Evolutionary conservation across 331 rosid genomes (phyloP).

Genomic region (Acacia pycnantha): DNA sequence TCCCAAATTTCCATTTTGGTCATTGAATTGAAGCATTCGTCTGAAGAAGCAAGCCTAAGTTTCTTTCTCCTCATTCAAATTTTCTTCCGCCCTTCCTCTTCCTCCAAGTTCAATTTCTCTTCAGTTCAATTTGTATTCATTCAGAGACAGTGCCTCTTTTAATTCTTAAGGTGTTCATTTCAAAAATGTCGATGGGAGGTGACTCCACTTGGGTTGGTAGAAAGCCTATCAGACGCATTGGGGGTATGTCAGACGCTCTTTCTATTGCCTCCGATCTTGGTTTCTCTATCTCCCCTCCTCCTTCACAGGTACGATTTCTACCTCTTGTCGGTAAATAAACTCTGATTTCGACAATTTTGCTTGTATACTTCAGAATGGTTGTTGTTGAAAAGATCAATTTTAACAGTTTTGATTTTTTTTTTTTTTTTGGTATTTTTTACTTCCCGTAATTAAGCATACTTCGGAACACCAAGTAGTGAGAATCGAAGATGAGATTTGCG

Average conservation of each 20-base stretch:
- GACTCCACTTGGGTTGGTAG: constrained; percentile 82
- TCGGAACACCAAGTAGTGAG: not conserved
- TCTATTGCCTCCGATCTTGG: constrained; percentile 91
- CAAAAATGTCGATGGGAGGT: constrained; percentile 63
- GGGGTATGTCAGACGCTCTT: constrained; percentile 89
- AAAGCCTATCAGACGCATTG: constrained; percentile 80
- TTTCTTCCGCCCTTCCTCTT: not conserved
- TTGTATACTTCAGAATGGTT: not conserved
- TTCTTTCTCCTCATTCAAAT: not conserved
- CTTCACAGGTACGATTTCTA: constrained; percentile 51
- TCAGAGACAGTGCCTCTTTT: not conserved
- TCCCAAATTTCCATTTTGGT: not conserved
- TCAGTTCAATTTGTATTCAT: not conserved
- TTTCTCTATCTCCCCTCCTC: constrained; percentile 59
- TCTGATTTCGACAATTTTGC: not conserved
- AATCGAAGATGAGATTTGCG: not conserved
- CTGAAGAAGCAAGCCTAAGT: not conserved
- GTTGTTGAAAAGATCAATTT: no score
- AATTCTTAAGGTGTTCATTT: not conserved
- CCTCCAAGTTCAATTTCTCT: not conserved
- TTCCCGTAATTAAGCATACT: not conserved
- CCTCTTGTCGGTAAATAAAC: not conserved
- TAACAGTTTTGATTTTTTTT: not conserved
- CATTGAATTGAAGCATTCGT: not conserved
- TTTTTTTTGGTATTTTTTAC: no score